Percentiles rank a stretch among this genome's conserved stretches.
These are phyloP conservation scores for Fraxinus baroniana DNA, from an alignment of 305 asterid species.

Conservation along the genomic window DNA sequence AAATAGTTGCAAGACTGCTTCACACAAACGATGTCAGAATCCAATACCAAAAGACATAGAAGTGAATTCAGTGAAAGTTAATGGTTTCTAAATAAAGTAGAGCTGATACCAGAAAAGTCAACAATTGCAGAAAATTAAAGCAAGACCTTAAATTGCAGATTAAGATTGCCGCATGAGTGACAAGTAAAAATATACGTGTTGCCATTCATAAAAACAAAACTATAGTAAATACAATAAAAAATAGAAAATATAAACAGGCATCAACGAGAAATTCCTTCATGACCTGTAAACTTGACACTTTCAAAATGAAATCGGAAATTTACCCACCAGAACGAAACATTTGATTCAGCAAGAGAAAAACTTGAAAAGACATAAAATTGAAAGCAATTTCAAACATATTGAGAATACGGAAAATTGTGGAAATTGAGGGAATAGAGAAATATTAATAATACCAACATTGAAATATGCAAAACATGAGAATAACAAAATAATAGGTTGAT, in stretches of 20 bases:
- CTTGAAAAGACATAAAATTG: background rate
- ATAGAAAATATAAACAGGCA: background rate
- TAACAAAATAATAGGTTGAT: background rate
- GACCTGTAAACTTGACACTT: background rate
- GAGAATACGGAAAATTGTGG: background rate
- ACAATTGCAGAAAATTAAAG: background rate
- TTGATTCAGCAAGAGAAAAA: background rate
- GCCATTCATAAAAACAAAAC: background rate
- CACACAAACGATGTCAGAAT: background rate
- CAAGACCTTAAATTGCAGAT: background rate
- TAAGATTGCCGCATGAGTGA: background rate
- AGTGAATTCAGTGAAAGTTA: background rate
- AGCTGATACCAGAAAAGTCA: background rate
- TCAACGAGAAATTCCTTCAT: background rate
- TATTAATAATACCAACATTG: background rate
- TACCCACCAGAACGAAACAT: background rate
- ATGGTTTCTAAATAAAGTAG: background rate
- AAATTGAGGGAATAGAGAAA: background rate
- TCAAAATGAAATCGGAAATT: background rate
- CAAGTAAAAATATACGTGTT: background rate
- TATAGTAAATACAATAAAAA: background rate
- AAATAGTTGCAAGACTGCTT: background rate
- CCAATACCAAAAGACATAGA: background rate
- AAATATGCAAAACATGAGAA: background rate
- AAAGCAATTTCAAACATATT: background rate